A percentile compares a stretch with the other conserved stretches of the same genome.
phyloP scores from a whole-genome alignment of 2,329 filamentous ascomycete species.

The Falciphora oryzae region DNA sequence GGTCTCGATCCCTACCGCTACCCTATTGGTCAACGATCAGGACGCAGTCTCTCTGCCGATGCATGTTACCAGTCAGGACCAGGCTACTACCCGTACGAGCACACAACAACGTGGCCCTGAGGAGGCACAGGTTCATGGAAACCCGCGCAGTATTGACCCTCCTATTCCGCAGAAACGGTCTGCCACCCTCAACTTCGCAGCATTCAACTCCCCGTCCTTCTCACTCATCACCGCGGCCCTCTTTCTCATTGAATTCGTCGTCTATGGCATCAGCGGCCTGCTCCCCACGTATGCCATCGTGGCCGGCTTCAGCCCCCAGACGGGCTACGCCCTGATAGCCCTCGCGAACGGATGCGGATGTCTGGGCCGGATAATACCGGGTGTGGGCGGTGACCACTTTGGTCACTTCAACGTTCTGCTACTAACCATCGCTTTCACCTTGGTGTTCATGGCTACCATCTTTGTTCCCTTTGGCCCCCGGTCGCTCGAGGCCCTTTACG shows the following conservation, averaged over 20 bases:
- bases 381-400: constrained; percentile 34
- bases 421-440: constrained; percentile 27
- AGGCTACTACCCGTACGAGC: too few relatives aligned
- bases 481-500: constrained; percentile 25
- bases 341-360: constrained; percentile 37
- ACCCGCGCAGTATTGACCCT: too few relatives aligned
- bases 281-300: constrained; percentile 39
- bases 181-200: constrained; percentile 30
- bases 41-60: not conserved
- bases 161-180: constrained; percentile 17
- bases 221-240: constrained; percentile 34
- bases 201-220: constrained; percentile 35
- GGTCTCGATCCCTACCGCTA: not conserved
- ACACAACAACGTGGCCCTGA: not conserved
- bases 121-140: not conserved
- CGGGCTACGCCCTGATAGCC: constrained; percentile 38
- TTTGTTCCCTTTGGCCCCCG: constrained; percentile 33
- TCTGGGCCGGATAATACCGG: constrained; percentile 37
- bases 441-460: constrained; percentile 34
- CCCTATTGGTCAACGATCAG: not conserved
- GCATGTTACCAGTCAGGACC: not conserved
- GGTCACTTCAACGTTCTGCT: constrained; percentile 41
- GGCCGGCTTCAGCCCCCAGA: constrained; percentile 27
- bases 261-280: constrained; percentile 38
- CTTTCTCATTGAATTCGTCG: constrained; percentile 41